Percentiles rank a stretch among this genome's conserved stretches.
Evolutionary conservation across 129 eudicot genomes (phyloP).

Genomic region (Flaveria trinervia): DNA sequence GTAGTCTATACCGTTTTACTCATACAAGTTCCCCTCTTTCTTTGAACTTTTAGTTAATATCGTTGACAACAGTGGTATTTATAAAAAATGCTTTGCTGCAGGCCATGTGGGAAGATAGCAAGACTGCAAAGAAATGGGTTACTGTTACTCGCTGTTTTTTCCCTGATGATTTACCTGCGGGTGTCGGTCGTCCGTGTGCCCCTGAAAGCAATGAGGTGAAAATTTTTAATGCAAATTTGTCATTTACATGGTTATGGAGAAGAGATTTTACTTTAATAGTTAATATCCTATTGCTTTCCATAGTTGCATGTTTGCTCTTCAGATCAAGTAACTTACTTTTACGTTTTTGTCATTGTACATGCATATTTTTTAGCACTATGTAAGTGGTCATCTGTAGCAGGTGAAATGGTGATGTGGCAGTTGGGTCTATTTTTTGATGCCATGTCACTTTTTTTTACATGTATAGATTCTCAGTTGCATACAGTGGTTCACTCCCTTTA

Average conservation of each 20-base stretch:
- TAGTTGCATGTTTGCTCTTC: neutral
- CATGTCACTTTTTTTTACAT: neutral
- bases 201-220: conserved; percentile 87
- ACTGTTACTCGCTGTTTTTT: conserved; percentile 70
- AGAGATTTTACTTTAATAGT: neutral
- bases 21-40: conserved; percentile 3
- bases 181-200: conserved; percentile 96
- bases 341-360: neutral
- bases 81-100: conserved; percentile 39
- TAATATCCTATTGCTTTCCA: neutral
- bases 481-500: neutral
- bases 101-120: conserved; percentile 96
- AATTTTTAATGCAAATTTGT: conserved; percentile 3
- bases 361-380: neutral
- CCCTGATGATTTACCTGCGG: conserved; percentile 85
- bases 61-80: conserved; percentile 15
- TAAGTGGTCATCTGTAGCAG: neutral
- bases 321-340: neutral
- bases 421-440: neutral
- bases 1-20: neutral
- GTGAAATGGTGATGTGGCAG: neutral
- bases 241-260: conserved; percentile 10
- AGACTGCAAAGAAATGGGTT: conserved; percentile 66
- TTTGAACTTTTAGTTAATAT: neutral
- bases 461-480: neutral